Base-by-base conservation (phyloP, 2,329 filamentous ascomycete species). In the Cladorrhinum sp. region DNA sequence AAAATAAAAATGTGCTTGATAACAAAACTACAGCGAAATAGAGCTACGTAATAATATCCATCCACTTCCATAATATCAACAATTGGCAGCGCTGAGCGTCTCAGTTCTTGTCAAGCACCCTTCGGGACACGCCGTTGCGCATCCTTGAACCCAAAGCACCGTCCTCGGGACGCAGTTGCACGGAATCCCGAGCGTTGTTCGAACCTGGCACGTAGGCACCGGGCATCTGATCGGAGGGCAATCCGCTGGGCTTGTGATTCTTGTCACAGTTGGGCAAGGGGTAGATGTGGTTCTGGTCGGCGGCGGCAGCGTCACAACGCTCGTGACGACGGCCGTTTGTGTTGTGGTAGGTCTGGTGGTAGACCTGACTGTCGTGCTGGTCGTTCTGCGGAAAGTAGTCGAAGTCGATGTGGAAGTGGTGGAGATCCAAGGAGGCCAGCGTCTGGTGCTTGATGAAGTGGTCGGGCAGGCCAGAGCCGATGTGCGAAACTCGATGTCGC, bases 101-200 rank as follows among this genome's bases (percentile, higher is more conserved):
- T 61, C 65, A 16, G 69, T 71, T 28, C 70, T 61, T 46, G 73
- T 75, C 33, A 72, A 63, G 64, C 74, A 75, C 2, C 72, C 73
- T 26, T 57, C 63, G 2, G 73, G 67, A 33, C 73, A 76, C 16
- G 67, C 70, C 1, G 72, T 73, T 61, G 69, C 66, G 61, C 74
- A 75, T 8, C 74, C 73, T 49, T 72, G 67, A 4, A 75, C 71
- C 59, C 66, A 72, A 16, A 75, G 67, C 58, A 73, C 64, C n/a
- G 74, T 75, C 64, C 67, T 67, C 46, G 72, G 68, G 24, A 57
- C 65, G 63, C 74, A 75, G n/a, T 69, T 69, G 65, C 74, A 76
- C 2, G 73, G 73, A n/a, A 76, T 57, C 30, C 67, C 39, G 61
- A 75, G 52, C 14, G 69, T 68, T 49, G 68, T 55, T 57, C 71